Conservation (phyloP, 2,329 filamentous ascomycete genomes). For the Diaporthe amygdali region DNA sequence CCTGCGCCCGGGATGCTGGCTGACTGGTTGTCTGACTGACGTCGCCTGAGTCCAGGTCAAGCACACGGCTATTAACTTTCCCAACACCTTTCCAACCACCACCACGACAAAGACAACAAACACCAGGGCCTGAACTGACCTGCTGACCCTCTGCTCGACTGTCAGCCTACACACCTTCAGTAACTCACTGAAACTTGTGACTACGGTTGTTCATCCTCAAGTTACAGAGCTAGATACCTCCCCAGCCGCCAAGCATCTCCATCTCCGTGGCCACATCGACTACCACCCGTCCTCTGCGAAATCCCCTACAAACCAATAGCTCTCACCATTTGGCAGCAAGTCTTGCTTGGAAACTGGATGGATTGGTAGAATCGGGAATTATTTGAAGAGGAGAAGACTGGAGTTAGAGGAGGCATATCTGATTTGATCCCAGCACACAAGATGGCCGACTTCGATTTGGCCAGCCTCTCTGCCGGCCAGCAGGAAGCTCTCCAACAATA, state of each 20-base stretch:
- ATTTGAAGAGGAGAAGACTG: neutral
- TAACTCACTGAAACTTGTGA: neutral
- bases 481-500: constrained; percentile 88
- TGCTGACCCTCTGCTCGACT: neutral
- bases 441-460: constrained; percentile 64
- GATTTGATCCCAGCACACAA: constrained; percentile 16
- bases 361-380: neutral
- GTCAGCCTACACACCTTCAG: neutral
- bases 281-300: neutral
- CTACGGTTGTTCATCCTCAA: neutral
- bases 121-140: neutral
- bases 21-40: neutral
- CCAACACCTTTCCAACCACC: neutral
- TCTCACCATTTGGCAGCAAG: neutral
- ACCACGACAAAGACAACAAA: neutral
- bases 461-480: constrained; percentile 76
- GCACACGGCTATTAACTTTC: neutral
- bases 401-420: neutral
- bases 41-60: neutral
- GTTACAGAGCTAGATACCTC: neutral
- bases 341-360: neutral
- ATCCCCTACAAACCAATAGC: neutral
- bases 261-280: neutral
- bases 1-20: neutral
- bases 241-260: neutral